Evolutionary conservation across 2,329 filamentous ascomycete species (phyloP), one percentile per base, ranked within the genome.

Genomic region (Fusarium oligoseptatum): DNA sequence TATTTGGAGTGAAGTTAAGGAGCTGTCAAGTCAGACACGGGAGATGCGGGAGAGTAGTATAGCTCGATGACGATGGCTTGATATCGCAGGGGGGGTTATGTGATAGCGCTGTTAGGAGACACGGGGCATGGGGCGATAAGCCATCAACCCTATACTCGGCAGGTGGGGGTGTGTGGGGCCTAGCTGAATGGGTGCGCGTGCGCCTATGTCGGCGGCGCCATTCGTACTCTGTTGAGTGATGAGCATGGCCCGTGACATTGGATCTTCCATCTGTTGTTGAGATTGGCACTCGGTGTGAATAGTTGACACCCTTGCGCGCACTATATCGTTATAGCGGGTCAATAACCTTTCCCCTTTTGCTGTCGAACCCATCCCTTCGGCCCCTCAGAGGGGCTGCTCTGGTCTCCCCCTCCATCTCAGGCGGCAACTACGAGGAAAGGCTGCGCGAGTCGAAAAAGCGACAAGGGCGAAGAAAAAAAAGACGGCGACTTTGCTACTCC

Each of bases 61-160:
- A 68, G 58, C 64, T 70, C 60, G 65, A 79, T 76, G 76, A 79
- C 71, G 77, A 72, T 77, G 67, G 72, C 66, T 75, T 75, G 72
- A 74, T 69, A 55, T 67, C 58, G 43, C 37, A 60, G 63, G 57
- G 58, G 34, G 69, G 72, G 60, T 67, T 65, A 71, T 68, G 65
- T 62, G 68, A 71, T 50, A 71, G 67, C 56, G 24, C 34, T 36
- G 14, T 27, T 20, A 39, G 22, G 56, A 60, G 56, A 37, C 56
- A 60, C 56, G 48, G 37, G 64, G 69, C 64, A 64, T 73, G 71
- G 71, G 68, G 68, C 66, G 71, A 73, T 73, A 71, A 73, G 71
- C 62, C 60, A 57, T 29, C 37, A 63, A 58, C 22, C 24, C 70
- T 70, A 66, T 52, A 67, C 65, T 45, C 15, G 72, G 67, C 58